Percentiles rank a stretch among this genome's conserved stretches.
These are phyloP conservation scores for Sorghum bicolor DNA, from an alignment of 176 grass and related monocot species.

Conservation along the genomic window DNA sequence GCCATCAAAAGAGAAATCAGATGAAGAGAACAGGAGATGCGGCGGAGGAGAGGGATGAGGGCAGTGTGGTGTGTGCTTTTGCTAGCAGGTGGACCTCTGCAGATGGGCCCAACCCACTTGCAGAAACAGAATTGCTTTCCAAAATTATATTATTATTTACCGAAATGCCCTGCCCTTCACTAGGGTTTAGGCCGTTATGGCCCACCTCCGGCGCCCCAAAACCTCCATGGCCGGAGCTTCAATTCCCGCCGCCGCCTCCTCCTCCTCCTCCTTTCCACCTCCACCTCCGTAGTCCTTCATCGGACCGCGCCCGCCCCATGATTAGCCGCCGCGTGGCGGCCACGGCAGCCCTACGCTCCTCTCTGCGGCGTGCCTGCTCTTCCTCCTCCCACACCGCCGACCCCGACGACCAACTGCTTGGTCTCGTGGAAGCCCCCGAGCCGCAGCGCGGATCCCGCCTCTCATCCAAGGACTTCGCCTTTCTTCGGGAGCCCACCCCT, in stretches of 20 bases:
- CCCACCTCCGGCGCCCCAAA: constrained; percentile 28
- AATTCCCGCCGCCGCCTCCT: not conserved
- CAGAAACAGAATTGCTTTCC: not conserved
- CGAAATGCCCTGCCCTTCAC: not conserved
- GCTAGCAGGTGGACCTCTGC: not conserved
- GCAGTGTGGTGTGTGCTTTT: not conserved
- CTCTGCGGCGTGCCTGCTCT: constrained; percentile 23
- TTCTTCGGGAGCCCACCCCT: constrained; percentile 44
- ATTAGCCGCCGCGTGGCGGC: constrained; percentile 37
- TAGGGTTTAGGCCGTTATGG: constrained; percentile 60
- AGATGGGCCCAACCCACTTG: not conserved
- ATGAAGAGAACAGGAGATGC: not conserved
- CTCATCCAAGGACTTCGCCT: constrained; percentile 60
- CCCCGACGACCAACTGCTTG: constrained; percentile 20
- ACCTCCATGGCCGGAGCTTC: constrained; percentile 42
- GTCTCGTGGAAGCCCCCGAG: constrained; percentile 11
- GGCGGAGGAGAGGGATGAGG: constrained; percentile 4
- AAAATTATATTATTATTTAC: not conserved
- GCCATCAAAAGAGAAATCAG: not conserved
- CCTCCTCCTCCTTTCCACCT: not conserved
- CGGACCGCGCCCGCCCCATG: constrained; percentile 7
- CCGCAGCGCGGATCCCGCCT: not conserved
- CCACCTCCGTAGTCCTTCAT: not conserved
- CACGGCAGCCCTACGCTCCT: constrained; percentile 28
- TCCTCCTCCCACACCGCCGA: constrained; percentile 33